phyloP scores from a whole-genome alignment of 495 filamentous ascomycete genomes.

The Amorphotheca resinae region DNA sequence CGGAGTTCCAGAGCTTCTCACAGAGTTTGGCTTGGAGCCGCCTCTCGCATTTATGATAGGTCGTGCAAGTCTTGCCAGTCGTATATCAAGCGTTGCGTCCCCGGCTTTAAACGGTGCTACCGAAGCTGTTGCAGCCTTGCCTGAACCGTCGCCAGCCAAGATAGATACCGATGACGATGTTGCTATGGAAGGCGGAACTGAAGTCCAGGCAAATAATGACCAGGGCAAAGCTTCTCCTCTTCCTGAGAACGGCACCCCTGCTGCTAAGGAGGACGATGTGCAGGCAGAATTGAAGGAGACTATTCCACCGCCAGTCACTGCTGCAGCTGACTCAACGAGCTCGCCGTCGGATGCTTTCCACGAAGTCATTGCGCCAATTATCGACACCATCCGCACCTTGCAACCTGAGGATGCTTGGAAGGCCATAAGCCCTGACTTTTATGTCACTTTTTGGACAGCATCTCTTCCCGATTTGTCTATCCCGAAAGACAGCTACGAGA shows the following conservation, averaged over 20 bases:
- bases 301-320: conserved; percentile 7
- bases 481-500: conserved; percentile 58
- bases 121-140: not conserved
- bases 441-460: conserved; percentile 87
- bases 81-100: conserved; percentile 27
- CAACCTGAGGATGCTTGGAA: conserved; percentile 54
- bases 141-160: not conserved
- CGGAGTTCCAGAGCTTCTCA: conserved; percentile 54
- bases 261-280: conserved; percentile 1
- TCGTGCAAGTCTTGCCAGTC: conserved; percentile 50
- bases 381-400: conserved; percentile 48
- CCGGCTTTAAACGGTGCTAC: conserved; percentile 4
- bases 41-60: conserved; percentile 81
- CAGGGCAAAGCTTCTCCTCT: not conserved
- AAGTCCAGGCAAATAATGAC: not conserved
- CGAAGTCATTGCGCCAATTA: conserved; percentile 64
- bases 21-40: conserved; percentile 69
- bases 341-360: conserved; percentile 39
- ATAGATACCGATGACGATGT: conserved; percentile 14
- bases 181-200: conserved; percentile 5
- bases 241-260: not conserved
- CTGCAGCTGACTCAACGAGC: conserved; percentile 21
- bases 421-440: conserved; percentile 61
- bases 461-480: conserved; percentile 67
- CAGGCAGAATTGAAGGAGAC: conserved; percentile 23